Conservation (phyloP, 2,329 filamentous ascomycete species). For the Cladosporium sp. region DNA sequence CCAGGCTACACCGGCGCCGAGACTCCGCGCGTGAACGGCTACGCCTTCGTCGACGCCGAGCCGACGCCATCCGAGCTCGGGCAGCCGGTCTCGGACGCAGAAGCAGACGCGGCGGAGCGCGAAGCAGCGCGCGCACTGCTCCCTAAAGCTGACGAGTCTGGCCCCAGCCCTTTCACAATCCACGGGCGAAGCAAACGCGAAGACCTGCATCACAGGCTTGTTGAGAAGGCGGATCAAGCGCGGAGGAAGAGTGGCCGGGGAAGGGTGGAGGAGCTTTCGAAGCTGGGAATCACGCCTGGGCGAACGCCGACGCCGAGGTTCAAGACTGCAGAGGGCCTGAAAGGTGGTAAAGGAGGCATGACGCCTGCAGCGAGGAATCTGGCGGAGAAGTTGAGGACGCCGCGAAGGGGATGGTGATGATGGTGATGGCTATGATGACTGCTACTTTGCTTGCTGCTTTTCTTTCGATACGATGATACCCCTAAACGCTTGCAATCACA, state of each 20-base stretch:
- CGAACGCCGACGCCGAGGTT: conserved; percentile 63
- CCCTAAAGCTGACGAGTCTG: conserved; percentile 44
- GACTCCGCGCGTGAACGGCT: conserved; percentile 87
- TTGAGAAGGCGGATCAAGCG: conserved; percentile 69
- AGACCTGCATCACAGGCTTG: conserved; percentile 76
- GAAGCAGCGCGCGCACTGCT: conserved; percentile 35
- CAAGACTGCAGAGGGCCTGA: conserved; percentile 44
- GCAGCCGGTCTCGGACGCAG: conserved; percentile 32
- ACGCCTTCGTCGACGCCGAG: conserved; percentile 86
- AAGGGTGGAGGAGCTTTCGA: conserved; percentile 27
- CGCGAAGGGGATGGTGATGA: conserved; percentile 18
- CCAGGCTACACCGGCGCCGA: conserved; percentile 58
- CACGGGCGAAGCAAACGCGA: conserved; percentile 70
- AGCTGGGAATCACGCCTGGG: conserved; percentile 37
- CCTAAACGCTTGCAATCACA: conserved; percentile 4
- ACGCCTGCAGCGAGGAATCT: conserved; percentile 70
- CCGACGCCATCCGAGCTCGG: conserved; percentile 53
- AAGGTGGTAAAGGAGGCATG: conserved; percentile 38
- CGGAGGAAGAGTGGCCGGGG: conserved; percentile 59
- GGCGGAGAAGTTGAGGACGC: conserved; percentile 55
- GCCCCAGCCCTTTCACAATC: conserved; percentile 74
- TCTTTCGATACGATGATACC: conserved; percentile 1
- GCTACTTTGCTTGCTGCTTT: conserved; percentile 2
- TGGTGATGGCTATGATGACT: too few relatives aligned
- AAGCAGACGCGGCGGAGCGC: conserved; percentile 29